Evolutionary conservation across 2,329 filamentous ascomycete species (phyloP), one percentile per base, ranked within the genome.

Genomic region (Trichoderma sp.): DNA sequence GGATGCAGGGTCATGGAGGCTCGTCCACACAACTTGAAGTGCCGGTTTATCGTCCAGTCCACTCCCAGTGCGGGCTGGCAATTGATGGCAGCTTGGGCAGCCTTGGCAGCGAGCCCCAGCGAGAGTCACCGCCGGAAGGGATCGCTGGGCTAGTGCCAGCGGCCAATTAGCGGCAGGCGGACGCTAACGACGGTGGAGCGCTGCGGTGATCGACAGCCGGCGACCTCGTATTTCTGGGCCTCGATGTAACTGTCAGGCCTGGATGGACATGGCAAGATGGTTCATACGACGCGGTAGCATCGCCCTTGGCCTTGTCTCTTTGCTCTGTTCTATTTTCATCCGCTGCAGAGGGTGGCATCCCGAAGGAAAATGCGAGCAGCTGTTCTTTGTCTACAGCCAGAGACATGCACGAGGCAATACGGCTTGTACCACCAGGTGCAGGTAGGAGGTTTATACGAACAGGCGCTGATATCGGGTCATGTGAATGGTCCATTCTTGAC

Each of bases 201-300:
- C 48, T 48, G 51, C 43, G 21, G 57, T 56, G 64, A 65, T 65
- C 64, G 43, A 50, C 64, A 54, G 64, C 50, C 56, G 19, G 34
- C 58, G 52, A 65, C 64, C 64, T 65, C 64, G 64, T 65, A 65
- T 65, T 62, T 51, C 21, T 48, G 15, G 47, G n/a, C 45, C 24
- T 62, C 39, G 48, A 62, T 62, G 34, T 39, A 39, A 39, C 34
- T 39, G 12, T 39, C 34, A 14, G 5, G 34, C 10, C 34, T 39
- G 12, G 12, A 14, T 12, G 14, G 14, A 4, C 12, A 39, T 14
- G 12, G 34, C 34, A 12, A 34, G 30, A 9, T 34, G 30, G 30
- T 30, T 30, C 28, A 30, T 34, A 24, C 21, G 21, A 12, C 10
- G 10, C 30, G 30, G 44, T 50, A 26, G 57, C 57, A 19, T 55